These are phyloP conservation scores for Chlorella sp. DNA, from an alignment of 139 green algal species.

Conservation along the genomic window DNA sequence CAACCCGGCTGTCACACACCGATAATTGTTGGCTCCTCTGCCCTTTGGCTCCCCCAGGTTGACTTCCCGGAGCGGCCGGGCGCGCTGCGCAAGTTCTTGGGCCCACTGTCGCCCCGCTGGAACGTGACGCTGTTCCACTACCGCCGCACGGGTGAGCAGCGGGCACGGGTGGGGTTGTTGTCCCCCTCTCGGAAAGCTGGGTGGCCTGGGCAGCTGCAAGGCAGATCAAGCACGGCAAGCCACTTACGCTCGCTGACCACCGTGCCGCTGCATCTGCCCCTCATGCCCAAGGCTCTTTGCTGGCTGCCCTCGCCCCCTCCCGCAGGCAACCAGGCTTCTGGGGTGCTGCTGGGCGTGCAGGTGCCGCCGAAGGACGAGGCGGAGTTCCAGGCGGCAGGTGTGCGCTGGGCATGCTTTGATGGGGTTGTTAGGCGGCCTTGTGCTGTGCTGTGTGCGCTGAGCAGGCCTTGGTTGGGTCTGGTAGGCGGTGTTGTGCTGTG, in stretches of 20 bases:
- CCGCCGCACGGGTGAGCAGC: slow-evolving; percentile 63
- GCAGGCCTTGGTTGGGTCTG: not conserved
- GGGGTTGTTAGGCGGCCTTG: not conserved
- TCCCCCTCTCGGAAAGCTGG: no score
- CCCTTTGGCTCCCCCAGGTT: slow-evolving; percentile 48
- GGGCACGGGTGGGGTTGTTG: no score
- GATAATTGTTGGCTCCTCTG: not conserved
- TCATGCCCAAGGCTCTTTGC: no score
- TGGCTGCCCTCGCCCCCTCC: not conserved
- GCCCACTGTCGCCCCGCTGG: slow-evolving; percentile 75
- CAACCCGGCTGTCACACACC: not conserved
- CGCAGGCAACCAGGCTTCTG: slow-evolving; percentile 74
- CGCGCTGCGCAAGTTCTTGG: slow-evolving; percentile 87
- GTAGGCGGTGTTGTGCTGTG: not conserved
- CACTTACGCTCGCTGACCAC: not conserved
- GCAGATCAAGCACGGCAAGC: no score
- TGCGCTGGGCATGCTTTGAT: not conserved
- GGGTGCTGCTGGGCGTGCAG: slow-evolving; percentile 81
- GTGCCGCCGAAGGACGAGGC: slow-evolving; percentile 32
- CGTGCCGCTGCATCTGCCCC: not conserved
- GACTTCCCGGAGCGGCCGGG: slow-evolving; percentile 93
- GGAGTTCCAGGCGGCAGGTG: slow-evolving; percentile 40
- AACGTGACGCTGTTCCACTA: slow-evolving; percentile 99
- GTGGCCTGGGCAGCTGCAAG: not conserved
- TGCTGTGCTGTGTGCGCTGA: not conserved